Percentiles rank a stretch among this genome's conserved stretches.
phyloP scores from a whole-genome alignment of 2,329 filamentous ascomycete genomes.

The Fusarium annulatum region DNA sequence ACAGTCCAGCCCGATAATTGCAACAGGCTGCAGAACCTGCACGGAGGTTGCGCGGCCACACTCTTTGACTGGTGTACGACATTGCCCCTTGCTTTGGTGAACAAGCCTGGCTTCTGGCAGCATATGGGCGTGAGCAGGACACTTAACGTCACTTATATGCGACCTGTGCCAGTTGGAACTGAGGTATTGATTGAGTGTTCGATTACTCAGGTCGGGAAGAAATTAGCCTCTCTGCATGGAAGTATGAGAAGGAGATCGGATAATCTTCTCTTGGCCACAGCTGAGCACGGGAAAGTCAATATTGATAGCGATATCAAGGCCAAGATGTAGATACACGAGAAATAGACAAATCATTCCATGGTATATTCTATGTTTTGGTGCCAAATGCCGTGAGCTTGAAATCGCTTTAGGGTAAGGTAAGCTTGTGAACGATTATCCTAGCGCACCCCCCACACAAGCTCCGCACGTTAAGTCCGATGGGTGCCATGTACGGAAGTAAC shows the following conservation, averaged over 20 bases:
- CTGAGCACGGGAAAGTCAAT: conserved; percentile 74
- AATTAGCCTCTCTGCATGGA: conserved; percentile 64
- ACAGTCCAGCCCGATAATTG: conserved; percentile 62
- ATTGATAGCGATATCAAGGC: conserved; percentile 59
- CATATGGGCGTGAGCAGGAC: conserved; percentile 73
- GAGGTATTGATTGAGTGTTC: conserved; percentile 66
- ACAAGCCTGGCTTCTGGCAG: conserved; percentile 69
- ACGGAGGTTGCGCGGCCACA: conserved; percentile 72
- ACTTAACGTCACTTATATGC: conserved; percentile 74
- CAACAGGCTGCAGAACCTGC: conserved; percentile 66
- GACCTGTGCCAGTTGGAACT: conserved; percentile 66
- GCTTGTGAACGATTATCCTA: neutral
- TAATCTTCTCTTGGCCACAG: conserved; percentile 65
- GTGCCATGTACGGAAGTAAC: neutral
- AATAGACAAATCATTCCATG: neutral
- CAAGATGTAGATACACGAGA: conserved; percentile 18
- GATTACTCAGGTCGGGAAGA: conserved; percentile 67
- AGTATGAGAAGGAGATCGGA: conserved; percentile 65
- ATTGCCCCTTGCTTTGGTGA: conserved; percentile 65
- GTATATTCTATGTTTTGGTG: neutral
- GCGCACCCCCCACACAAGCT: conserved; percentile 9
- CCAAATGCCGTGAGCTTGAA: neutral
- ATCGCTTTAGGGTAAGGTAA: conserved; percentile 20
- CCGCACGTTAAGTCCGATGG: conserved; percentile 32
- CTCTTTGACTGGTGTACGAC: conserved; percentile 76